phyloP scores from a whole-genome alignment of 768 basidiomycete genomes.

The Mycena capillaripes region DNA sequence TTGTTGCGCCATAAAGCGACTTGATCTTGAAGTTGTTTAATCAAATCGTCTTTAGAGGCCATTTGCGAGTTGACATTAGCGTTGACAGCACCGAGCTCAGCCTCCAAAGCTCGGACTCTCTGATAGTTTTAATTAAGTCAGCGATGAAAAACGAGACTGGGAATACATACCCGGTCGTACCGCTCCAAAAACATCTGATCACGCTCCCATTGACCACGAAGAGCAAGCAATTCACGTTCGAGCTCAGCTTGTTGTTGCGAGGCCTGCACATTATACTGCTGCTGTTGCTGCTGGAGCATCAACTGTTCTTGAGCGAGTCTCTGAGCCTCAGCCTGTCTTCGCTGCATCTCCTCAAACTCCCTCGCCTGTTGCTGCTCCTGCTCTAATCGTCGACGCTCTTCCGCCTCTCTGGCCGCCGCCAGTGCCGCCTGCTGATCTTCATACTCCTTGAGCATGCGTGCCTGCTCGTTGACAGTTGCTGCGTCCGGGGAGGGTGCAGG shows the following conservation, averaged over 20 bases:
- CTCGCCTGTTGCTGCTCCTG: slow-evolving; percentile 82
- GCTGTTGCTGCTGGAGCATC: slow-evolving; percentile 85
- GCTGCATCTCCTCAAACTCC: slow-evolving; percentile 93
- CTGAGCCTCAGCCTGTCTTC: slow-evolving; percentile 89
- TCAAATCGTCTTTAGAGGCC: slow-evolving; percentile 93
- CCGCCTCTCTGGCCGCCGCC: slow-evolving; percentile 83
- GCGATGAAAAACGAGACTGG: neutral
- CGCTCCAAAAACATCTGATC: slow-evolving; percentile 98
- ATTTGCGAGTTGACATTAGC: slow-evolving; percentile 89
- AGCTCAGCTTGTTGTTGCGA: slow-evolving; percentile 84
- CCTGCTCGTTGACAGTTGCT: slow-evolving; percentile 88
- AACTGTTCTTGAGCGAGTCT: slow-evolving; percentile 91
- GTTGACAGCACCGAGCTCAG: slow-evolving; percentile 83
- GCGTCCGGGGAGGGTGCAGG: slow-evolving; percentile 78
- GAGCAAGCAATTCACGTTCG: slow-evolving; percentile 90
- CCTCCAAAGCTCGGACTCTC: slow-evolving; percentile 97
- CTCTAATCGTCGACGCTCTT: slow-evolving; percentile 85
- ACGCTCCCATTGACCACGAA: slow-evolving; percentile 97
- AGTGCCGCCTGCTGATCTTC: slow-evolving; percentile 95
- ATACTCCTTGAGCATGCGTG: slow-evolving; percentile 94
- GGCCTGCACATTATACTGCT: slow-evolving; percentile 82
- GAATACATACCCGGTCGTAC: slow-evolving; percentile 88
- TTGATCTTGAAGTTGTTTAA: slow-evolving; percentile 96
- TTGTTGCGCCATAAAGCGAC: slow-evolving; percentile 98
- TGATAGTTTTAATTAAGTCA: slow-evolving; percentile 46